Base-by-base conservation (phyloP, 1,284 basidiomycete genomes). In the Pascua guehoae region DNA sequence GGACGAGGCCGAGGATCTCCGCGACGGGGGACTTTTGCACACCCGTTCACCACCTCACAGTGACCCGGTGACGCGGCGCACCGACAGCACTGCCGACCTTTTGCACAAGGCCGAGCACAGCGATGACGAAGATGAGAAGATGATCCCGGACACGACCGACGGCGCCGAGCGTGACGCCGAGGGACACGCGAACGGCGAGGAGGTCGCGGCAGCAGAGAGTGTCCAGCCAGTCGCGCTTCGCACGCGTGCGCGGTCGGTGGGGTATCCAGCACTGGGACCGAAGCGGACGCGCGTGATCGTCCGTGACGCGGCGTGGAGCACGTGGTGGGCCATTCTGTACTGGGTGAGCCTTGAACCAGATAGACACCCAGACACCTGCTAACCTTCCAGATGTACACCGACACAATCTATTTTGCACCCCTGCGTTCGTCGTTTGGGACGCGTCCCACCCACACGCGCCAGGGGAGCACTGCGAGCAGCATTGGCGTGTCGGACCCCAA, bases 311-410 rank as follows among this genome's bases (percentile, higher is more conserved):
- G 86, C 90, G 1, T 92, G 89, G 74, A 79, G 83, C 8, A 93
- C 91, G 0, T 94, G 91, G 75, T 85, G 83, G 69, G 87, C 89
- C 0, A 82, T 92, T 41, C 79, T 93, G 12, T 91, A 89, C 77
- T 93, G 89, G 74, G 88, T 89, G 62, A 72, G 84, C 62, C 47
- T 36, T 41, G 49, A 14, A 9, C 32, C 10, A 38, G 8, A 5
- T 12, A 17, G 1, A 7, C n/a, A 16, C n/a, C n/a, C n/a, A n/a
- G n/a, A n/a, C n/a, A n/a, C n/a, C n/a, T n/a, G n/a, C 55, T 50
- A 16, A 51, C 48, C 3, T 7, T 1, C 4, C 64, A 90, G 88
- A 79, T 93, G 41, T 93, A 93, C 71, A 92, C 91, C 15, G 88
- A 93, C 68, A 83, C 80, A 7, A 87, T 93, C 60, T 81, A 86